Base-by-base conservation (phyloP, 2,329 filamentous ascomycete species). In the Emergomyces africanus region DNA sequence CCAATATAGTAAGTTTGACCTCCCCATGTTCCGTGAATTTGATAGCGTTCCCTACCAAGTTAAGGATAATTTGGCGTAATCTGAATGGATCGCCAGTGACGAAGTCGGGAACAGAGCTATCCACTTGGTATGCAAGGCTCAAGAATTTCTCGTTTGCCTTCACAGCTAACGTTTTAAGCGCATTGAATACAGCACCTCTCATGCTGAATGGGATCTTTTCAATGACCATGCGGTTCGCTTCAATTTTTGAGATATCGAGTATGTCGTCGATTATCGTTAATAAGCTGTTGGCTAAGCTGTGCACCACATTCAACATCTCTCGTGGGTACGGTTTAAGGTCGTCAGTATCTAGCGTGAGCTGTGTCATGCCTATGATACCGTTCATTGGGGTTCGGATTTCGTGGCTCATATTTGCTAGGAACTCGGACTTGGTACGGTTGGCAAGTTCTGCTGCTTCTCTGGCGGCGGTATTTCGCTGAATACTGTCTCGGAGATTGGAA, bases 1-100 rank as follows among this genome's bases (percentile, higher is more conserved):
- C 80, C 68, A 86, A 51, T 66, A 97, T 96, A n/a, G 88, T 90
- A 57, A 97, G 83, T 72, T 91, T 95, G 67, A 99, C 94, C 72
- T 96, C 90, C 62, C 94, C 94, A 67, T 95, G 87, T 73, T 97
- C 92, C 2, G 94, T 97, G 73, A 99, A 99, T 71, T 99, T 99
- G 79, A 99, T 96, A 59, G 94, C 92, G 69, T 99, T 99, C 69
- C 94, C 94, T 58, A 97, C 92, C 59, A 99, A 79, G 74, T 99
- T 99, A 60, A 97, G 82, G 63, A 97, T 96, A 67, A 99, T 95
- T 75, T 99, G 94, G 63, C 92, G 85, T 59, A 97, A 78, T 74
- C 94, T 87, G 86, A 96, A 97, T 1, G 91, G 95, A 72, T 99
- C 94, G 62, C 94, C 94, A 63, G 96, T 86, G 46, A 97, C 90